These are phyloP conservation scores for Daedalea quercina DNA, from an alignment of 768 basidiomycete genomes.

Conservation along the genomic window DNA sequence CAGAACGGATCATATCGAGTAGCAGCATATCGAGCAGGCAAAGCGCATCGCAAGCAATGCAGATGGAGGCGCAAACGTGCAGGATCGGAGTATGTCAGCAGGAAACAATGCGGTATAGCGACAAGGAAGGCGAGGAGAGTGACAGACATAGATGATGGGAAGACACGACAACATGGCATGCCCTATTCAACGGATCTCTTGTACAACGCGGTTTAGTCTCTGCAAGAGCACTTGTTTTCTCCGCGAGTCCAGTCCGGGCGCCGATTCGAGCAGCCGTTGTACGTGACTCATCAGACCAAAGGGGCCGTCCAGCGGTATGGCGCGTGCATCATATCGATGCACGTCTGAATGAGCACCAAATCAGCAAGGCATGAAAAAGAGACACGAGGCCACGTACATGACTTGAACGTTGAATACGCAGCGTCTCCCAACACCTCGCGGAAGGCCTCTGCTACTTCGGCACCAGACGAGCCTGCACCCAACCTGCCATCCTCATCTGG, in stretches of 20 bases:
- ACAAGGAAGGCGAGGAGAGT: background rate
- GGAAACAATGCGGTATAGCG: background rate
- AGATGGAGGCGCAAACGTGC: background rate
- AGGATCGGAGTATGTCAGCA: background rate
- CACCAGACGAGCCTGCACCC: slow-evolving; percentile 28
- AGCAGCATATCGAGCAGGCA: background rate
- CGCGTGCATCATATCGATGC: slow-evolving; percentile 65
- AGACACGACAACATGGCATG: background rate
- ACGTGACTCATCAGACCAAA: slow-evolving; percentile 62
- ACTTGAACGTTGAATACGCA: slow-evolving; percentile 43
- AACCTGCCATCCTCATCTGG: slow-evolving; percentile 25
- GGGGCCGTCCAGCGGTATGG: slow-evolving; percentile 71
- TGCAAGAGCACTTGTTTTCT: slow-evolving; percentile 47
- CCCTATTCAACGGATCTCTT: slow-evolving; percentile 17
- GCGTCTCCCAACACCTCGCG: slow-evolving; percentile 28
- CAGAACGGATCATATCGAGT: background rate
- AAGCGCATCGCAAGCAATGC: background rate
- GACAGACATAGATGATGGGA: background rate
- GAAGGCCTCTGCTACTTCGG: slow-evolving; percentile 27
- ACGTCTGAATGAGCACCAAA: slow-evolving; percentile 40
- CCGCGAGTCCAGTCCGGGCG: slow-evolving; percentile 41
- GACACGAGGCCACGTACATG: slow-evolving; percentile 40
- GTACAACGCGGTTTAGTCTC: slow-evolving; percentile 53
- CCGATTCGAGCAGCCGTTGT: slow-evolving; percentile 45
- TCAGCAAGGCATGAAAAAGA: background rate